Evolutionary conservation across 139 green algal species (phyloP).

Genomic region (Tetradesmus obliquus): DNA sequence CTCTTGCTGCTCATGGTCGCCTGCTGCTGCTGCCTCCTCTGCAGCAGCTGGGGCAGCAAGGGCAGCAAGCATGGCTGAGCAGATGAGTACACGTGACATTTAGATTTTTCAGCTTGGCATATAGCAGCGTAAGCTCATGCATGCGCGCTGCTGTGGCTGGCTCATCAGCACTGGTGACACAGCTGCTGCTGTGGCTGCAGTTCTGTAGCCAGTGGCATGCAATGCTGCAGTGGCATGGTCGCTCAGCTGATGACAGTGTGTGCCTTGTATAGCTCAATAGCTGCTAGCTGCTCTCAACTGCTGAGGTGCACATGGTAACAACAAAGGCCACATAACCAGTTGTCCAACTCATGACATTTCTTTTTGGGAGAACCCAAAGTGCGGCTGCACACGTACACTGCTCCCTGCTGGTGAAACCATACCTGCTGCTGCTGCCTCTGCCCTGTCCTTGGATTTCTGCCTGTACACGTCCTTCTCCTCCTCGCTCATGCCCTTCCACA

Average conservation of each 20-base stretch:
- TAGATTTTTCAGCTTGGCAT: background rate
- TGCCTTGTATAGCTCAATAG: background rate
- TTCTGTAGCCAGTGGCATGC: background rate
- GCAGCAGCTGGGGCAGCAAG: constrained; percentile 12
- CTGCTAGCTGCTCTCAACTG: no score
- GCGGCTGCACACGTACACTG: background rate
- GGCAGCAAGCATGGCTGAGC: background rate
- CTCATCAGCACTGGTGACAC: background rate
- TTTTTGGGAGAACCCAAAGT: no score
- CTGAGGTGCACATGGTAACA: no score
- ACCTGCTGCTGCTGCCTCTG: constrained; percentile 31
- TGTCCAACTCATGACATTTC: no score
- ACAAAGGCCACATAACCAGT: no score
- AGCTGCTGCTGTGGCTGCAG: background rate
- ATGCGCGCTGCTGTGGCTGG: background rate
- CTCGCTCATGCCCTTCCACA: constrained; percentile 69
- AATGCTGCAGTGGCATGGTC: background rate
- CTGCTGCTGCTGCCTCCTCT: constrained; percentile 14
- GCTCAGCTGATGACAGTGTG: background rate
- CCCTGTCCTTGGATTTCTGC: constrained; percentile 45
- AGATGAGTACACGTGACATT: background rate
- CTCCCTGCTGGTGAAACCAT: background rate
- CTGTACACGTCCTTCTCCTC: constrained; percentile 72
- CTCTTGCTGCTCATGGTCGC: background rate
- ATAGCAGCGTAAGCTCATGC: background rate